These are phyloP conservation scores for Rhodomyrtus tomentosa DNA, from an alignment of 345 rosid species.

Conservation along the genomic window DNA sequence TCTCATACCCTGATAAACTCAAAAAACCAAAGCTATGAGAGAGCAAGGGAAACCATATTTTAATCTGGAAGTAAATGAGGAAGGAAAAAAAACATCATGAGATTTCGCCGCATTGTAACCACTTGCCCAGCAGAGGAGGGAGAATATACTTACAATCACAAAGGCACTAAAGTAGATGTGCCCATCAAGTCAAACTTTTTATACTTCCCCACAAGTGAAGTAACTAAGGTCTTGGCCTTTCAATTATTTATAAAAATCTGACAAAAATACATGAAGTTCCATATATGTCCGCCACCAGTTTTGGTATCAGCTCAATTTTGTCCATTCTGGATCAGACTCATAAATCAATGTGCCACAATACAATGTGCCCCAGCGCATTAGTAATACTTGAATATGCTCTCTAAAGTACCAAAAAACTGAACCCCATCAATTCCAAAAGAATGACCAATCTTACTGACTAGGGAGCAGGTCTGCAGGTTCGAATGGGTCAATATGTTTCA, in stretches of 20 bases:
- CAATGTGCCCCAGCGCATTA: neutral
- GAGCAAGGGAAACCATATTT: neutral
- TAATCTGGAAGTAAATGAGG: neutral
- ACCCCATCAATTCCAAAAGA: neutral
- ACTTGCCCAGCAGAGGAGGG: neutral
- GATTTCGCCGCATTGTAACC: neutral
- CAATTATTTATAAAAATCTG: neutral
- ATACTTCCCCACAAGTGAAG: neutral
- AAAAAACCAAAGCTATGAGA: neutral
- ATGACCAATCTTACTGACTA: neutral
- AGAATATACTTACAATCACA: neutral
- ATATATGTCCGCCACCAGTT: neutral
- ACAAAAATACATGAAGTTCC: neutral
- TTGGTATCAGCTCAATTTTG: neutral
- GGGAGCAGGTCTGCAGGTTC: neutral
- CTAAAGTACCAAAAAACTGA: neutral
- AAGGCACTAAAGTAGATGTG: neutral
- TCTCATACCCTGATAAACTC: neutral
- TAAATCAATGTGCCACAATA: neutral
- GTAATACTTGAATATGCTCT: neutral
- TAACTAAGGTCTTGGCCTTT: neutral
- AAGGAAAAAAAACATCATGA: neutral
- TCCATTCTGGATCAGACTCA: neutral
- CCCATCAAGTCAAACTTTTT: neutral
- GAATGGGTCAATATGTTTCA: neutral